These are phyloP conservation scores for Suillus ampliporus DNA, from an alignment of 768 basidiomycete species.

Conservation along the genomic window DNA sequence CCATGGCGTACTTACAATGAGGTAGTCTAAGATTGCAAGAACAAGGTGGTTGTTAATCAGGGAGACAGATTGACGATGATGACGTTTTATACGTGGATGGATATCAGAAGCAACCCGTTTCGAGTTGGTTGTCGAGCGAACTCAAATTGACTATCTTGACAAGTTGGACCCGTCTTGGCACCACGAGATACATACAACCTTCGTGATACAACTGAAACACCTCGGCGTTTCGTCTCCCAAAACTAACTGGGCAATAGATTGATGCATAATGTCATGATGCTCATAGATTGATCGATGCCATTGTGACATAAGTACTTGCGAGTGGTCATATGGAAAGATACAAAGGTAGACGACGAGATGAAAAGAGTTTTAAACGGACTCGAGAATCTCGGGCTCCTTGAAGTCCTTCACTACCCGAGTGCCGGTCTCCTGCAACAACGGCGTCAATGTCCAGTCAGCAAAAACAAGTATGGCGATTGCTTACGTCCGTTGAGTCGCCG, in stretches of 20 bases:
- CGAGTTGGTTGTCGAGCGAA: neutral
- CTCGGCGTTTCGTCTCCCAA: neutral
- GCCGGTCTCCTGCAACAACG: slow-evolving; percentile 78
- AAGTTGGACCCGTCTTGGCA: neutral
- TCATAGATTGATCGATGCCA: slow-evolving; percentile 46
- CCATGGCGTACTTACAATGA: slow-evolving; percentile 48
- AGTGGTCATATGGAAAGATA: slow-evolving; percentile 38
- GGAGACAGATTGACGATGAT: neutral
- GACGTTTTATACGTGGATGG: neutral
- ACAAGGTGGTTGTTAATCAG: neutral
- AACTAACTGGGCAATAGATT: neutral
- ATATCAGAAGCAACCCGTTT: neutral
- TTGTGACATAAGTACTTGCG: slow-evolving; percentile 37
- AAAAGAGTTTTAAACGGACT: slow-evolving; percentile 75
- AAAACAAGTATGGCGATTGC: slow-evolving; percentile 39
- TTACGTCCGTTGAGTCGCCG: slow-evolving; percentile 91
- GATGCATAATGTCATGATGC: slow-evolving; percentile 24
- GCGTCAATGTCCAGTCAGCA: slow-evolving; percentile 14
- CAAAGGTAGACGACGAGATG: slow-evolving; percentile 40
- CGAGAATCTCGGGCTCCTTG: slow-evolving; percentile 95
- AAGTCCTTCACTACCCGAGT: slow-evolving; percentile 94
- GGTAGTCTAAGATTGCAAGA: neutral
- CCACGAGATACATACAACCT: neutral
- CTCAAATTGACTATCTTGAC: neutral
- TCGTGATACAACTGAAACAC: neutral